Percentiles rank a stretch among this genome's conserved stretches.
These are phyloP conservation scores for Syzygium syzygioides DNA, from an alignment of 441 rosid genomes.

Conservation along the genomic window DNA sequence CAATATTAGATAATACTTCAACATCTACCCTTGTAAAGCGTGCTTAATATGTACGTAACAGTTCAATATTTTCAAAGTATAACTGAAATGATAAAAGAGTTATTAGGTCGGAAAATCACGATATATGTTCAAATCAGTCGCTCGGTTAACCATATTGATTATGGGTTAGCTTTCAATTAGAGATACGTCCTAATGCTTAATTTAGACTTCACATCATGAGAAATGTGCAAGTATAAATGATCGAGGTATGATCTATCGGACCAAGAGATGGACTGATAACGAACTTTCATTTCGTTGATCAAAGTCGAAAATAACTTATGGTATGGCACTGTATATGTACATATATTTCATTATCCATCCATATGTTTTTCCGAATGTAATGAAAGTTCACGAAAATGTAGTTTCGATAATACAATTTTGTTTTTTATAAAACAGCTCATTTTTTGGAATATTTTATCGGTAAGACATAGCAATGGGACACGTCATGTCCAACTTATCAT, in stretches of 20 bases:
- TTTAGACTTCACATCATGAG: neutral
- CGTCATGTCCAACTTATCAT: neutral
- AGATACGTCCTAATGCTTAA: neutral
- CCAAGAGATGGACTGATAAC: neutral
- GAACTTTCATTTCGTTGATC: neutral
- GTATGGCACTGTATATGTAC: neutral
- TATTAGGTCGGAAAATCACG: neutral
- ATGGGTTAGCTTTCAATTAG: neutral
- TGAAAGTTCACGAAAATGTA: neutral
- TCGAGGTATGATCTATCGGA: rapidly evolving
- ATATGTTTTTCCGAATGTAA: neutral
- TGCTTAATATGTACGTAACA: no score
- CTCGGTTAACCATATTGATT: neutral
- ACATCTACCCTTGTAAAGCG: neutral
- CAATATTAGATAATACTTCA: no score
- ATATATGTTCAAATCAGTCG: neutral
- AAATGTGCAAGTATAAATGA: neutral
- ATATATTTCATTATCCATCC: neutral
- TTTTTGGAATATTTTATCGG: neutral
- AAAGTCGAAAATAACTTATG: neutral
- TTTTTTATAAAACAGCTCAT: neutral
- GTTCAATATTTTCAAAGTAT: no score
- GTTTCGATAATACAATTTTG: neutral
- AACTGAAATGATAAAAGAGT: neutral
- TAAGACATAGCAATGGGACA: neutral